These are phyloP conservation scores for Aureobasidium sp. DNA, from an alignment of 2,329 filamentous ascomycete genomes.

Conservation along the genomic window DNA sequence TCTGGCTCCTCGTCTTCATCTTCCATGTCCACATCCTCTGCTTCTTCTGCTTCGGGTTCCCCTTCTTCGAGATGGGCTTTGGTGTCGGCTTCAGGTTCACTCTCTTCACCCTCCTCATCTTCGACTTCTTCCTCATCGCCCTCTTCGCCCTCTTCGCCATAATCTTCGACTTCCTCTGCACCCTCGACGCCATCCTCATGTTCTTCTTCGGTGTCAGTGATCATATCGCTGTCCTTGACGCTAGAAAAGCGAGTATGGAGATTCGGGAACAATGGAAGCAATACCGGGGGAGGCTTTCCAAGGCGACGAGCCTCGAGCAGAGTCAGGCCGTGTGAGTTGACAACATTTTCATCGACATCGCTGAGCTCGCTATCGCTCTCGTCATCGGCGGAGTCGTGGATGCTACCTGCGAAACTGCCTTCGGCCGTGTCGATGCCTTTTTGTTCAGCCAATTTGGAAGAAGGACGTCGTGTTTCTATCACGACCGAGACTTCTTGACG, in stretches of 20 bases:
- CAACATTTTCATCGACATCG: constrained; percentile 38
- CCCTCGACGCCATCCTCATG: constrained; percentile 12
- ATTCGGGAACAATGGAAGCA: background rate
- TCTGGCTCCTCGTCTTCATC: background rate
- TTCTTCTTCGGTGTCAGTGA: constrained; percentile 10
- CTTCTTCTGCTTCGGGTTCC: background rate
- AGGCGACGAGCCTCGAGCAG: constrained; percentile 1
- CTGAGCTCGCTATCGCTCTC: constrained; percentile 50
- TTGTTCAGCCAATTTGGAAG: constrained; percentile 21
- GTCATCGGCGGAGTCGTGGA: constrained; percentile 47
- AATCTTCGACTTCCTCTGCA: constrained; percentile 14
- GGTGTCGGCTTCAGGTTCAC: background rate
- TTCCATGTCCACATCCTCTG: background rate
- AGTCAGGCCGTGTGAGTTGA: constrained; percentile 16
- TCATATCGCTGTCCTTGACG: background rate
- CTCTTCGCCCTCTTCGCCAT: background rate
- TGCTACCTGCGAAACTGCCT: constrained; percentile 41
- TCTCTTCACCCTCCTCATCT: background rate
- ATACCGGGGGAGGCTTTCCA: background rate
- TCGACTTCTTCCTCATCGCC: background rate
- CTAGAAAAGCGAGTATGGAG: background rate
- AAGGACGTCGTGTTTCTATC: constrained; percentile 18
- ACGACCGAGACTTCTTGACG: constrained; percentile 21
- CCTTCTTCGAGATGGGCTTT: constrained; percentile 3
- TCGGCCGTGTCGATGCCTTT: constrained; percentile 29